Conservation (phyloP, 805 yeast species). For the Yamadazyma phyllophila region DNA sequence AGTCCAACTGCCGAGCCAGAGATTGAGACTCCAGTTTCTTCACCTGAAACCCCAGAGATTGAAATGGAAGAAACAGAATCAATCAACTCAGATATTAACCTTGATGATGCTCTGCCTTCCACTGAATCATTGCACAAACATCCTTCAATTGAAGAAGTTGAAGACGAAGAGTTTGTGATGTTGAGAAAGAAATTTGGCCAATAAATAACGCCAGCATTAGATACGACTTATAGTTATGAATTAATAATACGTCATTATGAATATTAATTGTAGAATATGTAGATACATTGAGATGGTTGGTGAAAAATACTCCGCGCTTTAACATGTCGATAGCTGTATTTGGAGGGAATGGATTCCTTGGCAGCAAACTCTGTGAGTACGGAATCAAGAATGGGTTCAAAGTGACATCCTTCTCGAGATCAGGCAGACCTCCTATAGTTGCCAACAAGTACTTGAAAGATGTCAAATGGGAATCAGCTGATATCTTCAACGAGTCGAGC, state of each 20-base stretch:
- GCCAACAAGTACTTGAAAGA: slow-evolving; percentile 53
- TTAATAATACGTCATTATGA: not conserved
- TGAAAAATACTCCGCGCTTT: not conserved
- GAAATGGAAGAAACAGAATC: slow-evolving; percentile 9
- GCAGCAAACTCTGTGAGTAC: slow-evolving; percentile 63
- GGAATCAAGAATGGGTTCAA: slow-evolving; percentile 61
- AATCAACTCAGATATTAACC: slow-evolving; percentile 6
- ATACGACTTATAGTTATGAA: not conserved
- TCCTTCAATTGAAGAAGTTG: slow-evolving; percentile 33
- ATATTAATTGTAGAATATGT: not conserved
- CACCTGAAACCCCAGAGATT: slow-evolving; percentile 12
- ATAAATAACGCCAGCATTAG: slow-evolving; percentile 2
- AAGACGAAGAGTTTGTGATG: slow-evolving; percentile 38
- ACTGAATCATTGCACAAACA: slow-evolving; percentile 18
- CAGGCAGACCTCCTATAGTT: slow-evolving; percentile 46
- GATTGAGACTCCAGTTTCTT: slow-evolving; percentile 12
- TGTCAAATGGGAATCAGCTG: slow-evolving; percentile 66
- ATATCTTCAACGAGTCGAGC: slow-evolving; percentile 62
- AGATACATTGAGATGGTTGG: not conserved
- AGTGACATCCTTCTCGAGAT: slow-evolving; percentile 68
- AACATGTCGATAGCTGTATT: slow-evolving; percentile 53
- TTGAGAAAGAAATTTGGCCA: slow-evolving; percentile 38
- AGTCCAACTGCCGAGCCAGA: slow-evolving; percentile 10
- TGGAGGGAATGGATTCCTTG: slow-evolving; percentile 88
- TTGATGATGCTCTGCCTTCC: slow-evolving; percentile 13